Evolutionary conservation across 1,284 basidiomycete genomes (phyloP).

Genomic region (Chiua sp.): DNA sequence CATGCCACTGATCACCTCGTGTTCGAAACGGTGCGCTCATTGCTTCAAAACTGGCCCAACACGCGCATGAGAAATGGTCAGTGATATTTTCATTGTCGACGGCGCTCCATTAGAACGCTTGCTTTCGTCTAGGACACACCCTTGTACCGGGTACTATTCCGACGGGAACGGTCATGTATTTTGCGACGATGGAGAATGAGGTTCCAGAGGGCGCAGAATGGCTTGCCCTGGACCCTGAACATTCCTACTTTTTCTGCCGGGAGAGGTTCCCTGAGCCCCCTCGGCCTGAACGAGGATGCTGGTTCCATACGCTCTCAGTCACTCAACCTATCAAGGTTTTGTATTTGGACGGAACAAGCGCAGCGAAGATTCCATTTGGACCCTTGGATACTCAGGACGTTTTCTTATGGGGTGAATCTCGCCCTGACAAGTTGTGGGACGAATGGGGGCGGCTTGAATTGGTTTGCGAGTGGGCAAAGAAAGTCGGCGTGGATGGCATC

Average conservation of each 20-base stretch:
- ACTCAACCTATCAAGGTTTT: neutral
- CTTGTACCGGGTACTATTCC: constrained; percentile 43
- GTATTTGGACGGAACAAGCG: neutral
- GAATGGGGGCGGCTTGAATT: neutral
- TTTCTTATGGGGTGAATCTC: neutral
- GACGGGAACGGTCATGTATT: neutral
- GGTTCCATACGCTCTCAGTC: neutral
- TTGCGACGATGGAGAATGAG: neutral
- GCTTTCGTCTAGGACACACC: constrained; percentile 39
- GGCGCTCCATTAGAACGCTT: neutral
- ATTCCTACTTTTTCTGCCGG: neutral
- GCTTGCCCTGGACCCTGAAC: neutral
- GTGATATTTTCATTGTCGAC: neutral
- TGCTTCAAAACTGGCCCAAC: constrained; percentile 54
- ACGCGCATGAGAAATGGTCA: constrained; percentile 50
- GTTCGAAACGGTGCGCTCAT: constrained; percentile 29
- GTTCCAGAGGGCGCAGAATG: neutral
- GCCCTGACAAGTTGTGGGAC: neutral
- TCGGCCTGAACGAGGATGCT: neutral
- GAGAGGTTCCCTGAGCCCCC: neutral
- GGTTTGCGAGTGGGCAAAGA: neutral
- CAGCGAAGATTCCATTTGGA: neutral
- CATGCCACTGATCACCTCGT: constrained; percentile 22
- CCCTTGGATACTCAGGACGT: neutral
- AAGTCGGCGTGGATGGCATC: neutral